Percentiles rank a stretch among this genome's conserved stretches.
Evolutionary conservation across 1,284 basidiomycete species (phyloP).

Genomic region (Ustilago hordei): DNA sequence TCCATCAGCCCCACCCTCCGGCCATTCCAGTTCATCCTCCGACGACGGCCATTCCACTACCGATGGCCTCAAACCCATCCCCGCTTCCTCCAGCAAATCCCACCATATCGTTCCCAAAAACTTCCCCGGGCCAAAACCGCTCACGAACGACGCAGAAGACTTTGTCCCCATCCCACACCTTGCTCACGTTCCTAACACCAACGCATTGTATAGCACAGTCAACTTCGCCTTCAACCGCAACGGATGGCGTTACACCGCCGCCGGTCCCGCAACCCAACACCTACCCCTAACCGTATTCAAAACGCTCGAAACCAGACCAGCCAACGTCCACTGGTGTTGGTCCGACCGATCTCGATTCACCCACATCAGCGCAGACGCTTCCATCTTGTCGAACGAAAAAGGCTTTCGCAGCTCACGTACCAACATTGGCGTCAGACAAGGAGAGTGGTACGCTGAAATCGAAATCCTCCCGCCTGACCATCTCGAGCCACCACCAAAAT

Average conservation of each 20-base stretch:
- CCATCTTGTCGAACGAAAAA: constrained; percentile 82
- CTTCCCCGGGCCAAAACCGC: constrained; percentile 59
- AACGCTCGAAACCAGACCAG: constrained; percentile 56
- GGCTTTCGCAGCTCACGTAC: constrained; percentile 90
- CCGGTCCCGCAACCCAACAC: constrained; percentile 58
- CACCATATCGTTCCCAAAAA: constrained; percentile 50
- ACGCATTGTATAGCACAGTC: constrained; percentile 42
- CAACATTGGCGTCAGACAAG: constrained; percentile 88
- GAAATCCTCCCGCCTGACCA: constrained; percentile 76
- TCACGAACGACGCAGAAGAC: constrained; percentile 56
- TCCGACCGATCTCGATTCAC: constrained; percentile 79
- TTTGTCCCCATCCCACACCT: constrained; percentile 54
- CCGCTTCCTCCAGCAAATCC: constrained; percentile 24
- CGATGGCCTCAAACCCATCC: constrained; percentile 21
- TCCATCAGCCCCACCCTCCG: constrained; percentile 33
- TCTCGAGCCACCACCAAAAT: constrained; percentile 11
- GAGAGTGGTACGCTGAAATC: constrained; percentile 95
- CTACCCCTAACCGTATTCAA: constrained; percentile 61
- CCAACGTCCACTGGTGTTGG: constrained; percentile 67
- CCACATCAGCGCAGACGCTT: constrained; percentile 83
- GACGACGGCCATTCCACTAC: constrained; percentile 41
- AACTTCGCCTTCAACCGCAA: constrained; percentile 64
- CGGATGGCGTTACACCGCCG: constrained; percentile 64
- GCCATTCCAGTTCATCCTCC: constrained; percentile 37
- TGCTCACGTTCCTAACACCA: constrained; percentile 25